These are phyloP conservation scores for Entelexis paramagnoliae DNA, from an alignment of 1,139 yeast species.

Conservation along the genomic window DNA sequence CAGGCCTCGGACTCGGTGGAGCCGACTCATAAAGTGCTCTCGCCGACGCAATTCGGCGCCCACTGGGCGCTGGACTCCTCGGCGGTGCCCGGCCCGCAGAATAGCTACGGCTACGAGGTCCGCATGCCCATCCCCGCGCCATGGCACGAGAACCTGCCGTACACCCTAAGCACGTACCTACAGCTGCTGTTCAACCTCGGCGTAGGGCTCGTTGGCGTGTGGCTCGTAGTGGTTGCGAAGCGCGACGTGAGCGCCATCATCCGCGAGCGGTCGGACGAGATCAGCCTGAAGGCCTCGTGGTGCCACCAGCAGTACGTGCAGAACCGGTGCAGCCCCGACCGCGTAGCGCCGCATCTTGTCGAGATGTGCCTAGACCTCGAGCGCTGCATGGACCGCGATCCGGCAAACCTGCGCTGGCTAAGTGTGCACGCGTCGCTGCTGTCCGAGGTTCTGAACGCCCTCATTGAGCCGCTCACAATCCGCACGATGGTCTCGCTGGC, in stretches of 20 bases:
- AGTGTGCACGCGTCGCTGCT: constrained; percentile 63
- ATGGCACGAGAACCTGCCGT: constrained; percentile 47
- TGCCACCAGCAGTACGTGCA: constrained; percentile 60
- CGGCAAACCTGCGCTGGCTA: constrained; percentile 58
- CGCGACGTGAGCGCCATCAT: constrained; percentile 58
- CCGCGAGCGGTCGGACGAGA: constrained; percentile 45
- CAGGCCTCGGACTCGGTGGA: too few relatives aligned
- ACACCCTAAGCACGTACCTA: constrained; percentile 58
- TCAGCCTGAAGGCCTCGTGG: constrained; percentile 48
- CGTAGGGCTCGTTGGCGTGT: constrained; percentile 44
- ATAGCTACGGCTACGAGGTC: constrained; percentile 10
- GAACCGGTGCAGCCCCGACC: constrained; percentile 49
- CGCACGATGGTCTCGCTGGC: constrained; percentile 38
- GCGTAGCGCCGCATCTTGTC: constrained; percentile 56
- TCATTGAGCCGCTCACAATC: constrained; percentile 57
- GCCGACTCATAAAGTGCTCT: constrained; percentile 11
- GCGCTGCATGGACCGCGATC: constrained; percentile 74
- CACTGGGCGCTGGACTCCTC: constrained; percentile 4
- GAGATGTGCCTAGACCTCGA: constrained; percentile 54
- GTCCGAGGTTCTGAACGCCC: constrained; percentile 68
- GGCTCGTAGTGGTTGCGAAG: constrained; percentile 44
- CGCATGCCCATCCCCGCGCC: constrained; percentile 25
- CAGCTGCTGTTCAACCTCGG: constrained; percentile 57
- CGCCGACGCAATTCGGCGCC: constrained; percentile 25
- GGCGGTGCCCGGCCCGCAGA: background rate